Conservation (phyloP, 176 grass and related monocot species). For the Triticum aestivum region DNA sequence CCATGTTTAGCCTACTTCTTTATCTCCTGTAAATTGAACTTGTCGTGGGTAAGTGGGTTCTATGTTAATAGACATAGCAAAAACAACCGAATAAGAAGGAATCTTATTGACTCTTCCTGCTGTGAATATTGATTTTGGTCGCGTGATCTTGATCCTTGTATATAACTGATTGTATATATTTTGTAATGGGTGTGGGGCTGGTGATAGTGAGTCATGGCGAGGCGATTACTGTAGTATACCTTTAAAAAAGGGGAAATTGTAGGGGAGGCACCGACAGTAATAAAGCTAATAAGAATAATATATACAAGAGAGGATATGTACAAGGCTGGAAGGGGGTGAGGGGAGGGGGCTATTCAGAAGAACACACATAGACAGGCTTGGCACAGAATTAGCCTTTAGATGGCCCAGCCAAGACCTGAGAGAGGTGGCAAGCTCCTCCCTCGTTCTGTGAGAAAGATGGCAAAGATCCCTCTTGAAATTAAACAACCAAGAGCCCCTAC, state of each 20-base stretch:
- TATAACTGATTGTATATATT: neutral
- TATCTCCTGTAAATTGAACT: neutral
- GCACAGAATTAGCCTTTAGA: neutral
- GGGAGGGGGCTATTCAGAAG: neutral
- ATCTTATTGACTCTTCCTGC: neutral
- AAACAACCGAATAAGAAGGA: neutral
- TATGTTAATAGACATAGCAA: neutral
- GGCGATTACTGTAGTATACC: neutral
- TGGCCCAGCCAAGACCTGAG: neutral
- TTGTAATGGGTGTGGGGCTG: neutral
- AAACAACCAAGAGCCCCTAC: neutral
- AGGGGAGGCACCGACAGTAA: neutral
- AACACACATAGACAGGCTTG: neutral
- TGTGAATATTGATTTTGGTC: conserved; percentile 4
- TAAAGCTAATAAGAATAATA: neutral
- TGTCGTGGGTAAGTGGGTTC: neutral
- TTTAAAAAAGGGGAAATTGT: neutral
- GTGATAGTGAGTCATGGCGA: neutral
- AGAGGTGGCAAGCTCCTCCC: neutral
- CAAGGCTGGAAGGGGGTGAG: neutral
- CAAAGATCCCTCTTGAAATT: neutral
- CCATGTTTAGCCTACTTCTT: neutral
- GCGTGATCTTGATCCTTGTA: neutral
- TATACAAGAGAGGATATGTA: neutral
- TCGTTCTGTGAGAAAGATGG: neutral